Evolutionary conservation across 2,329 filamentous ascomycete genomes (phyloP).

Genomic region (Dactylonectria macrodidyma): DNA sequence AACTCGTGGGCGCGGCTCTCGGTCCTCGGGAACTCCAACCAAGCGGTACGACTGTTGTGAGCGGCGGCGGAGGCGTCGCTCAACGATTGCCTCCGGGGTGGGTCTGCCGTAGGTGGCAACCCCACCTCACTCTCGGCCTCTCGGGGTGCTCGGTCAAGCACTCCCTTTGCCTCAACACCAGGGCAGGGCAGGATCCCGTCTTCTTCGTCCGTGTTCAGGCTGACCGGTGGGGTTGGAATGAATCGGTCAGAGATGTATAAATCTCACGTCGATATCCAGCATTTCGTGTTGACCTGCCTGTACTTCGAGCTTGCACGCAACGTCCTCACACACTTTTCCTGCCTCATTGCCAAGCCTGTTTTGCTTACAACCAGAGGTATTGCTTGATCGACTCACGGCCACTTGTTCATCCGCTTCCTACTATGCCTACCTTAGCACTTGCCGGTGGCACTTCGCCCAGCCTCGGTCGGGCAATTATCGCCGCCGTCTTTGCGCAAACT

Average conservation of each 20-base stretch:
- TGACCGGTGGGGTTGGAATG: no score
- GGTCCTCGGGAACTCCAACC: no score
- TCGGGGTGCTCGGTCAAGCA: slow-evolving; percentile 5
- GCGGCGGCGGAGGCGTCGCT: background rate
- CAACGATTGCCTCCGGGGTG: background rate
- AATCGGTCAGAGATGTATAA: background rate
- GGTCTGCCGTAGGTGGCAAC: background rate
- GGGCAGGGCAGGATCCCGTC: background rate
- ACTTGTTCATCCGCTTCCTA: background rate
- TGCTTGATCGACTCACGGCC: background rate
- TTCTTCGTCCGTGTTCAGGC: no score
- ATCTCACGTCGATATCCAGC: background rate
- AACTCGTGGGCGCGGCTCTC: no score
- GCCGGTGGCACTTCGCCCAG: slow-evolving; percentile 4
- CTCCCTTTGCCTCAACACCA: background rate
- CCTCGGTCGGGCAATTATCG: slow-evolving; percentile 1
- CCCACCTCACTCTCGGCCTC: slow-evolving; percentile 1
- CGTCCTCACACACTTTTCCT: background rate
- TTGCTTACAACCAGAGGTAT: background rate
- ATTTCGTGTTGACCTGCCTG: background rate
- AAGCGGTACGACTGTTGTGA: no score
- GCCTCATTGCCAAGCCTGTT: background rate
- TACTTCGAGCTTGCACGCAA: slow-evolving; percentile 1
- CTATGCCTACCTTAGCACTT: slow-evolving; percentile 8
- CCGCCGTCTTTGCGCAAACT: background rate